Percentiles rank a stretch among this genome's conserved stretches.
Conservation (phyloP, 2,329 filamentous ascomycete species). For the Mollisia scopiformis region DNA sequence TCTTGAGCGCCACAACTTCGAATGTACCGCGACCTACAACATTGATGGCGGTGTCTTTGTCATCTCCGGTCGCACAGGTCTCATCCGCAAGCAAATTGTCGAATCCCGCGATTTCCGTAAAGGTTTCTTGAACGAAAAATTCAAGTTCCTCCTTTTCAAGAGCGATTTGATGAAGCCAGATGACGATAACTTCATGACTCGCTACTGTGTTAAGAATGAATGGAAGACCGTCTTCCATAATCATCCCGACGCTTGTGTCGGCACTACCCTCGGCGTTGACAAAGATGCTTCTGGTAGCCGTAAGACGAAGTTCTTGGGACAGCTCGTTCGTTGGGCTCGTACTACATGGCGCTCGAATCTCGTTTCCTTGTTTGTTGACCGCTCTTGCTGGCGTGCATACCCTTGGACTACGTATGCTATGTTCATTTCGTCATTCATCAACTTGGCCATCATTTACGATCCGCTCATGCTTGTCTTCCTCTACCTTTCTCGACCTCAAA, state of each 20-base stretch:
- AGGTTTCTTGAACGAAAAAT: slow-evolving; percentile 52
- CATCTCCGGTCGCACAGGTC: slow-evolving; percentile 58
- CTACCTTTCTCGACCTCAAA: slow-evolving; percentile 27
- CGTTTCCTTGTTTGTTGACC: slow-evolving; percentile 46
- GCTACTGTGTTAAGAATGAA: slow-evolving; percentile 52
- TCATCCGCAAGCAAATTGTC: slow-evolving; percentile 54
- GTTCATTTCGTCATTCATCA: slow-evolving; percentile 55
- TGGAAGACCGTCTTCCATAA: slow-evolving; percentile 60
- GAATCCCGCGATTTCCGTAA: slow-evolving; percentile 44
- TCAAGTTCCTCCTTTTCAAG: slow-evolving; percentile 41
- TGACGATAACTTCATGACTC: slow-evolving; percentile 65
- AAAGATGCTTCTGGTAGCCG: slow-evolving; percentile 48
- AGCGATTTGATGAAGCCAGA: slow-evolving; percentile 54
- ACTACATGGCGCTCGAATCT: slow-evolving; percentile 61
- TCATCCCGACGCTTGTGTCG: slow-evolving; percentile 41
- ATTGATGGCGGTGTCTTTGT: slow-evolving; percentile 63
- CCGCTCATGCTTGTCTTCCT: slow-evolving; percentile 25
- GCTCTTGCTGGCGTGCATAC: slow-evolving; percentile 44
- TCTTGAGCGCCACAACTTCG: slow-evolving; percentile 64
- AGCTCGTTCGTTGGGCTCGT: slow-evolving; percentile 60
- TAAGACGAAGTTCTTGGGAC: slow-evolving; percentile 57
- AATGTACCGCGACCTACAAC: slow-evolving; percentile 56
- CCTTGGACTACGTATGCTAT: slow-evolving; percentile 60
- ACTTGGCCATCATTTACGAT: slow-evolving; percentile 60
- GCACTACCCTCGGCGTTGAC: neutral